Conservation (phyloP, 2,329 filamentous ascomycete genomes). For the Aureobasidium sp. region DNA sequence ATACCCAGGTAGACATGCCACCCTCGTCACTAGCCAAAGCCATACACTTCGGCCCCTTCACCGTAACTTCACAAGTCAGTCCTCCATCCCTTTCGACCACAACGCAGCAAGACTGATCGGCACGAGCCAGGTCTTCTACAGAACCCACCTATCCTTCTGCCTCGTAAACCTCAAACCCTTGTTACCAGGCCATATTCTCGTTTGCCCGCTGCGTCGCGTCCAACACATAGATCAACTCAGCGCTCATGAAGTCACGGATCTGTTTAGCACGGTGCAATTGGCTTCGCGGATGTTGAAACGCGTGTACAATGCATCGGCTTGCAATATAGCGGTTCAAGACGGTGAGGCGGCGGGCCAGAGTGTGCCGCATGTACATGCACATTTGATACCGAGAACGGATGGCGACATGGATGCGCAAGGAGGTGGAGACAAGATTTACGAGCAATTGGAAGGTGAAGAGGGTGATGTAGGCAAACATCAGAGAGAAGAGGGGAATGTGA, state of each 20-base stretch:
- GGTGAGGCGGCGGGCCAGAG: conserved; percentile 86
- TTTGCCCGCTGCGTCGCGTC: conserved; percentile 64
- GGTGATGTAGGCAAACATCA: conserved; percentile 72
- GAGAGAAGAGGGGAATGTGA: conserved; percentile 42
- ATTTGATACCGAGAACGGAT: conserved; percentile 70
- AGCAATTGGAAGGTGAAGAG: conserved; percentile 72
- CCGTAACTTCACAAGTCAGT: conserved; percentile 66
- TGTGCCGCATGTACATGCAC: conserved; percentile 86
- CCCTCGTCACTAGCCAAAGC: conserved; percentile 23
- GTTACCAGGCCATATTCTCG: conserved; percentile 83
- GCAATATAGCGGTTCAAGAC: conserved; percentile 95
- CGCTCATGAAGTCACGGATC: conserved; percentile 65
- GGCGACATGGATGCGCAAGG: conserved; percentile 52
- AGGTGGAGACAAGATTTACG: conserved; percentile 70
- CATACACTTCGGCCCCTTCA: conserved; percentile 68
- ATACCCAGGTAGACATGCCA: conserved; percentile 16
- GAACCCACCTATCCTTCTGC: conserved; percentile 71
- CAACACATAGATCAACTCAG: conserved; percentile 70
- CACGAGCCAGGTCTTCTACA: conserved; percentile 68
- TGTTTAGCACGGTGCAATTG: conserved; percentile 80
- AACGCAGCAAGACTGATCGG: background rate
- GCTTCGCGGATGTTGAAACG: conserved; percentile 68
- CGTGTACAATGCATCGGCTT: conserved; percentile 59
- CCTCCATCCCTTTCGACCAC: conserved; percentile 8
- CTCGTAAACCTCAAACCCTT: conserved; percentile 95